Evolutionary conservation across 768 basidiomycete genomes (phyloP).

Genomic region (Suillus luteus): DNA sequence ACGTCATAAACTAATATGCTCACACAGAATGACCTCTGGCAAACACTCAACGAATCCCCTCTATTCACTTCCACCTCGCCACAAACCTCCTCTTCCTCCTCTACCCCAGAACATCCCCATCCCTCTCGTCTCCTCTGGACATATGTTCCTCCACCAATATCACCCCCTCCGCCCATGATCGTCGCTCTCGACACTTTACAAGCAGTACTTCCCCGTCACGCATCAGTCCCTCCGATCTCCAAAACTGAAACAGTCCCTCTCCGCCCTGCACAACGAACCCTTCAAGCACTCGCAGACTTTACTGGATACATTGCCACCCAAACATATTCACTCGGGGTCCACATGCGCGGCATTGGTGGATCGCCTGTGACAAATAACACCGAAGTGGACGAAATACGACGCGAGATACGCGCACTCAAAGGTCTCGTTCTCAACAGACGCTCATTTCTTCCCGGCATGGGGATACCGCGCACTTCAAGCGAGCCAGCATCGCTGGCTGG

Average conservation of each 20-base stretch:
- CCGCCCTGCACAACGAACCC: constrained; percentile 54
- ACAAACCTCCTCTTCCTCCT: constrained; percentile 10
- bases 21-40: constrained; percentile 57
- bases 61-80: constrained; percentile 47
- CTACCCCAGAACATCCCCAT: constrained; percentile 21
- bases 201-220: constrained; percentile 22
- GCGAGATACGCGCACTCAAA: constrained; percentile 77
- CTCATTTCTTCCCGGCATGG: constrained; percentile 25
- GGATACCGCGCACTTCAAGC: constrained; percentile 13
- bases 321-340: constrained; percentile 47
- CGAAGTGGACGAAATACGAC: constrained; percentile 68
- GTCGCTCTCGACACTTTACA: constrained; percentile 23
- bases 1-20: constrained; percentile 8
- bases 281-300: constrained; percentile 68
- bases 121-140: constrained; percentile 39
- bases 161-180: constrained; percentile 33
- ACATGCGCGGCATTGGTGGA: constrained; percentile 23
- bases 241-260: constrained; percentile 24
- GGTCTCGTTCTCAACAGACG: constrained; percentile 77
- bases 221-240: constrained; percentile 19
- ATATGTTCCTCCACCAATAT: constrained; percentile 34
- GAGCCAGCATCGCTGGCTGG: constrained; percentile 12
- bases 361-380: constrained; percentile 25
- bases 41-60: constrained; percentile 50
- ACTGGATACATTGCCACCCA: constrained; percentile 81